Base-by-base conservation (phyloP, 2,329 filamentous ascomycete genomes). In the Pleoardoris graminearum region DNA sequence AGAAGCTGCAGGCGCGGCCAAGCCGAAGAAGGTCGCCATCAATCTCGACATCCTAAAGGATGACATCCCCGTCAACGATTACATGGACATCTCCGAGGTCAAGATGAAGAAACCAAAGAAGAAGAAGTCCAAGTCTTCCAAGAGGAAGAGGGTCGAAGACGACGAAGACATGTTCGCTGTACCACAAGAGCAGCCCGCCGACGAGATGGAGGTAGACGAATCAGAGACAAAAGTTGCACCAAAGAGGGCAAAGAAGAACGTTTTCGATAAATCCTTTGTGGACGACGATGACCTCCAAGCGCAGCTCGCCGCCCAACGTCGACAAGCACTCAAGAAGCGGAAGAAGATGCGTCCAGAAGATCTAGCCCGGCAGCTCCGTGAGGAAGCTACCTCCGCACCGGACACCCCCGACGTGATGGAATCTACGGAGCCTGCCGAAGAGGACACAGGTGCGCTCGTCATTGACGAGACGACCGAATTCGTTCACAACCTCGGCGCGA, bases 391-490 rank as follows among this genome's bases (percentile, higher is more conserved):
- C 3, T 78, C 78, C 47, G 77, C 76, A 1, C 75, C 77, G 8
- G 71, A 65, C 17, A 79, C 76, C 1, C 75, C 77, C 8, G 74
- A 69, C 22, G 68, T 75, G n/a, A 73, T 82, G 66, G 86, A 85
- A 17, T 82, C 86, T 25, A 85, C 87, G 44, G 81, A 82, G 21
- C 76, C 81, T 3, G 77, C 74, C 14, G 77, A 80, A 0, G 78
- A 83, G 3, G 77, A 77, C n/a, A 49, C 39, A 19, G 49, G 42
- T n/a, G 93, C 91, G 1, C 79, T 99, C 1, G 83, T 97, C n/a
- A 92, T 99, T 51, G 93, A 97, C 55, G 94, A 97, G 69, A 96
- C 93, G 0, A 91, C 91, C 0, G 92, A 96, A 65, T 99, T 99
- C 64, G 89, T 99, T 25, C 88, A 91, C 22, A 91, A 91, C 49